Evolutionary conservation across 2,329 filamentous ascomycete species (phyloP), one percentile per base, ranked within the genome.

Genomic region (Apiospora kogelbergensis): DNA sequence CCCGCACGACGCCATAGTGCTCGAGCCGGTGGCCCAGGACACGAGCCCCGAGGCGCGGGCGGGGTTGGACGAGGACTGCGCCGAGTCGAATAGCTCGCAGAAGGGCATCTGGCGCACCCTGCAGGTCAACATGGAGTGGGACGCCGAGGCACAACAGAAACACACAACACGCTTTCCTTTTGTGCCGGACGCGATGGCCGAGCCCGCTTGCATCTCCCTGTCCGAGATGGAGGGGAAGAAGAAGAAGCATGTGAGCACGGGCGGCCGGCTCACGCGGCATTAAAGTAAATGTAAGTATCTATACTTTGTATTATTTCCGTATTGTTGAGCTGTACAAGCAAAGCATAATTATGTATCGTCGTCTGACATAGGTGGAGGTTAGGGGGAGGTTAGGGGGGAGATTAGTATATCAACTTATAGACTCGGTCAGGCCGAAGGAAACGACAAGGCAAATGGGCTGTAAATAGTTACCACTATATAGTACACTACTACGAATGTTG

Each of bases 41-140:
- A n/a, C n/a, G n/a, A n/a, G n/a, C n/a, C 24, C 2, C n/a, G 1
- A 20, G 33, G n/a, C 46, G 22, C 22, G 10, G 11, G 22, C 15
- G 13, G 24, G 10, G 11, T 13, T 4, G n/a, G 24, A 13, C 2
- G 42, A 30, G 9, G 67, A 30, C 4, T 17, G 42, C 44, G 40
- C 17, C 11, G 40, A 33, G 6, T 65, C 60, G 9, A 13, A 64
- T 13, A 65, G 33, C 67, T 68, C 67, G 42, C 67, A 24, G 6
- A 48, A 63, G 48, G 67, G 67, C 26, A 68, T 68, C 37, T 65
- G 26, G 67, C 42, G 46, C 22, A 64, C 57, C 15, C 17, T 67
- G n/a, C 33, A 45, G 4, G 67, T 68, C 45, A 30, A 44, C 40
- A 65, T 48, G 53, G 17, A 65, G 53, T 68, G 67, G 67, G 33